Base-by-base conservation (phyloP, 208 protist species). In the Trypanosomatidae sp. region DNA sequence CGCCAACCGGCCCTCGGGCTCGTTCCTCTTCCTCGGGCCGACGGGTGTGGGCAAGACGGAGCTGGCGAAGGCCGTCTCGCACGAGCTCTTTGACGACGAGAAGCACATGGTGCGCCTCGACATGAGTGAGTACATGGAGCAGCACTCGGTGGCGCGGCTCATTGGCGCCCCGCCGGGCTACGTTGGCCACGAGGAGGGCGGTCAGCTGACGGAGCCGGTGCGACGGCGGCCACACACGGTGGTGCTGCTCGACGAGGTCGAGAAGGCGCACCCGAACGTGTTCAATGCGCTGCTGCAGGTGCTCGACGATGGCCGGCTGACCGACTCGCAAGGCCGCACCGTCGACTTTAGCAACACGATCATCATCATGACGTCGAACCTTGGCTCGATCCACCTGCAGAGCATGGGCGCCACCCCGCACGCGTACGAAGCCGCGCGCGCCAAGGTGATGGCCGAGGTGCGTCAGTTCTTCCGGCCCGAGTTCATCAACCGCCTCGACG, bases 101-200 rank as follows among this genome's bases (percentile, higher is more conserved):
- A 83, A 95, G 19, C 70, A 88, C 48, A 97, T 99, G 39, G 78
- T 98, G 19, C 84, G 97, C 15, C 93, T 99, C 33, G 97, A 99
- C 82, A 99, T 99, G 97, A 93, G 71, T 48, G 97, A 99, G 74
- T 99, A 99, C 71, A 98, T 98, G 94, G 96, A 99, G 65, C 45
- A 76, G 40, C 96, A 98, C 67, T 83, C 81, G 2, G 94, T 99
- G 10, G 64, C 95, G 2, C 75, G 97, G 16, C 77, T 99, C 3
- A 99, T 99, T 50, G 98, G 98, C 30, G 84, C 96, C 3, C 96
- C 97, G 26, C 97, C 98, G 16, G 97, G 98, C 30, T 99, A 99
- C 62, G 90, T 99, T 7, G 97, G 98, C 27, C 97, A 98, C 58
- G 97, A 99, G 7, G 83, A 98, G 53, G 97, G 97, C 25, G 98